These are phyloP conservation scores for Psidium friedrichsthalianum DNA, from an alignment of 345 rosid species.

Conservation along the genomic window DNA sequence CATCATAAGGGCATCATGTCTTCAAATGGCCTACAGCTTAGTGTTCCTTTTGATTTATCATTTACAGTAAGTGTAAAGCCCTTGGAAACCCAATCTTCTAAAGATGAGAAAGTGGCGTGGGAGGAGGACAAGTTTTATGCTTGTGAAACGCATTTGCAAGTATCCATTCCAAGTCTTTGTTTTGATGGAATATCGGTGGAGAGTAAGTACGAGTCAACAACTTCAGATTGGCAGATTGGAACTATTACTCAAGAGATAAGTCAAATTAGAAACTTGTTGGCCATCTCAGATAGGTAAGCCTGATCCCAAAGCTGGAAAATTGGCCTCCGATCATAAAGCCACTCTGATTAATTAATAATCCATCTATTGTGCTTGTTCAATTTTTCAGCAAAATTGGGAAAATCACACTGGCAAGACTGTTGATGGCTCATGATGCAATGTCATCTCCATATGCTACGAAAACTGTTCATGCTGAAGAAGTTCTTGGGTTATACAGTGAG, in stretches of 20 bases:
- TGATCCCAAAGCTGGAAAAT: neutral
- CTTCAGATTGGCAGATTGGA: conserved; percentile 41
- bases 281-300: conserved; percentile 45
- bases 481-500: conserved; percentile 50
- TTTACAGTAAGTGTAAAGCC: conserved; percentile 29
- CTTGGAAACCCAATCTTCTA: conserved; percentile 10
- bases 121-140: conserved; percentile 34
- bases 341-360: neutral
- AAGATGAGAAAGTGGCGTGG: conserved; percentile 41
- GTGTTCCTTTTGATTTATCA: conserved; percentile 23
- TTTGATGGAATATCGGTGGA: conserved; percentile 17
- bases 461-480: conserved; percentile 41
- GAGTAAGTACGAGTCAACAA: conserved; percentile 15
- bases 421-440: conserved; percentile 56
- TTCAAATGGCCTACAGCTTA: conserved; percentile 36
- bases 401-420: conserved; percentile 79
- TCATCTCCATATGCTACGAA: conserved; percentile 11
- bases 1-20: conserved; percentile 57
- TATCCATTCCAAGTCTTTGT: conserved; percentile 17
- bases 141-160: conserved; percentile 21
- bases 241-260: conserved; percentile 46
- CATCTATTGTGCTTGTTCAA: neutral
- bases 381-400: conserved; percentile 80
- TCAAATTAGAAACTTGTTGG: conserved; percentile 40
- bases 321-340: neutral